Conservation (phyloP, 192 early-diverging fungal species). For the Gorgonomyces haynaldii region DNA sequence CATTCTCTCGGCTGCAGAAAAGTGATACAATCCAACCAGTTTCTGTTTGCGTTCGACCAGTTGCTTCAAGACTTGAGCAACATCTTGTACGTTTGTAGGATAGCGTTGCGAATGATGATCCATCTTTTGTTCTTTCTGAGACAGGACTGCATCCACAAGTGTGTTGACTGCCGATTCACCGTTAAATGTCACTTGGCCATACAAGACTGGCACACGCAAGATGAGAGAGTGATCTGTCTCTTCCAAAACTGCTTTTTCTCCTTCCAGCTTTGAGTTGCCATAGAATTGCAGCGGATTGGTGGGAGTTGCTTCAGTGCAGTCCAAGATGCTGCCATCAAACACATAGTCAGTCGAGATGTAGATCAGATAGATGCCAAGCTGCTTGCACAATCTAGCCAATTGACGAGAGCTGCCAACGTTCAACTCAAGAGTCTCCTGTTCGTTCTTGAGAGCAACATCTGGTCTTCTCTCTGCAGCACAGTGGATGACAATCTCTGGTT, state of each 20-base stretch:
- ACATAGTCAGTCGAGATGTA: slow-evolving; percentile 91
- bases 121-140: slow-evolving; percentile 38
- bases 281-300: slow-evolving; percentile 78
- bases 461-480: slow-evolving; percentile 81
- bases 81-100: slow-evolving; percentile 72
- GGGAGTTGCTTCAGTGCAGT: slow-evolving; percentile 39
- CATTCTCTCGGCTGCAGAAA: slow-evolving; percentile 41
- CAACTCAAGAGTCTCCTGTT: slow-evolving; percentile 40
- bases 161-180: slow-evolving; percentile 68
- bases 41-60: slow-evolving; percentile 30
- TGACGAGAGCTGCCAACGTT: slow-evolving; percentile 54
- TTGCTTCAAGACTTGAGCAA: slow-evolving; percentile 56
- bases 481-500: slow-evolving; percentile 63
- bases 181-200: slow-evolving; percentile 51
- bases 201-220: slow-evolving; percentile 70
- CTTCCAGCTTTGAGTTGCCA: slow-evolving; percentile 63
- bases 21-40: slow-evolving; percentile 50
- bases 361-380: slow-evolving; percentile 45
- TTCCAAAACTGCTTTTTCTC: slow-evolving; percentile 51
- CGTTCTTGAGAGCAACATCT: slow-evolving; percentile 62
- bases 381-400: slow-evolving; percentile 41
- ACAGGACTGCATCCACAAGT: slow-evolving; percentile 49
- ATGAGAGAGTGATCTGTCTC: slow-evolving; percentile 49
- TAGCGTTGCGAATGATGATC: slow-evolving; percentile 61
- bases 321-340: slow-evolving; percentile 89